Evolutionary conservation across 495 filamentous ascomycete genomes (phyloP), one percentile per base, ranked within the genome.

Genomic region (Lichenothelia convexa): DNA sequence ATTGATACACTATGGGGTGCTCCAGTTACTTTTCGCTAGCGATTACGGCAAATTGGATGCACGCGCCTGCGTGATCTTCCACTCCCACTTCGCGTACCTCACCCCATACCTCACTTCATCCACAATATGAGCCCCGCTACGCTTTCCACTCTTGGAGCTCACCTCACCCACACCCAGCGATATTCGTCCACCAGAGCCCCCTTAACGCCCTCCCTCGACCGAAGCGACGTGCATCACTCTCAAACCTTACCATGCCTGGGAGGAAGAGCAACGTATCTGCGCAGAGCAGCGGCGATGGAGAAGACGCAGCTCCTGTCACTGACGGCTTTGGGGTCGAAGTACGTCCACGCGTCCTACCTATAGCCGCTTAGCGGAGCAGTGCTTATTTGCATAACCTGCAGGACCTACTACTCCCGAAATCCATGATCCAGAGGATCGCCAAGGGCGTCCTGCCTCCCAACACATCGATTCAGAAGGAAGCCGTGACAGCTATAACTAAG

Each of bases 401-500:
- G 86, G 89, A 97, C 52, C 75, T 92, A 38, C 79, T 70, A 26
- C 75, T 97, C 15, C 89, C 89, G 1, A 87, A 84, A 52, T 85
- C 84, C n/a, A 80, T 94, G 54, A 82, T 93, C 27, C 79, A 81
- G 32, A 74, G 89, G 17, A 71, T 97, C 4, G 89, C 87, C 2
- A 95, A 95, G 65, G 78, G 83, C 39, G 84, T 93, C n/a, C 68
- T 97, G n/a, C 89, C 89, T 0, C 71, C 86, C 4, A 93, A 94
- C 50, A 93, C 89, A 1, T 79, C 83, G 43, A 81, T 97, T 35
- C 82, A 92, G 47, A 92, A 85, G 43, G 87, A 94, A 57, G 89
- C 89, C 3, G 68, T 93, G 24, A 51, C 89, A 19, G 89, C 91
- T 0, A 73, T 97, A 54, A 80, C 78, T 43, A 94, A 95, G 62